A percentile compares a stretch with the other conserved stretches of the same genome.
Evolutionary conservation across 2,329 filamentous ascomycete species (phyloP).

Genomic region (Penicillium vulpinum): DNA sequence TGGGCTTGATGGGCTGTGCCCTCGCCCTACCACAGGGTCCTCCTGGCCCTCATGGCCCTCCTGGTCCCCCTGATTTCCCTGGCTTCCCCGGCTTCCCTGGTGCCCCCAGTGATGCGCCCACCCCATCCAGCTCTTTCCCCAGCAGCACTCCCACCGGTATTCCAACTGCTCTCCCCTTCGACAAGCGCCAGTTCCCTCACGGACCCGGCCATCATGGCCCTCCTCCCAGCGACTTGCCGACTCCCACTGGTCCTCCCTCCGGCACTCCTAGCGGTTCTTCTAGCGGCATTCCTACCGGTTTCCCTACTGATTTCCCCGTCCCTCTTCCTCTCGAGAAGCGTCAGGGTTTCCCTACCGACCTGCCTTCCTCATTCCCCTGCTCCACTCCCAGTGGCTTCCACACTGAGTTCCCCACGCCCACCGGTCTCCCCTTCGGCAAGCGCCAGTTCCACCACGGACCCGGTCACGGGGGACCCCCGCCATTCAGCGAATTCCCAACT

Average conservation of each 20-base stretch:
- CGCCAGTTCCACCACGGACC: not conserved
- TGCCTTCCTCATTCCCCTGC: not conserved
- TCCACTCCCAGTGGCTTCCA: constrained; percentile 2
- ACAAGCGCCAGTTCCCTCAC: constrained; percentile 7
- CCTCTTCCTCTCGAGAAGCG: not conserved
- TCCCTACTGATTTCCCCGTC: not conserved
- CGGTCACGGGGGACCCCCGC: not conserved
- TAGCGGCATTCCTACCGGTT: constrained; percentile 1
- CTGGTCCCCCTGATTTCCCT: not conserved
- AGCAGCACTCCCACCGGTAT: not conserved
- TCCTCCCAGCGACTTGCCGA: constrained; percentile 2
- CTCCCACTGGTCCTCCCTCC: not conserved
- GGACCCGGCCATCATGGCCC: no score
- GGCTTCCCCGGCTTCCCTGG: not conserved
- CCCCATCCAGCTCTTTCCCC: not conserved
- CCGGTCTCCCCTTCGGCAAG: not conserved
- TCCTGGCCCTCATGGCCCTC: no score
- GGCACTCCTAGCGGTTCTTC: not conserved
- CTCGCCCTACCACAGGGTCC: constrained; percentile 20
- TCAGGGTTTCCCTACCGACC: no score
- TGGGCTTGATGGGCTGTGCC: constrained; percentile 27
- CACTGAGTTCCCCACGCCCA: not conserved
- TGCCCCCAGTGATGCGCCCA: not conserved
- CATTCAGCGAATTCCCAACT: no score
- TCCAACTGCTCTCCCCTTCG: not conserved